Base-by-base conservation (phyloP, 768 basidiomycete genomes). In the Lentinula guzmanii region DNA sequence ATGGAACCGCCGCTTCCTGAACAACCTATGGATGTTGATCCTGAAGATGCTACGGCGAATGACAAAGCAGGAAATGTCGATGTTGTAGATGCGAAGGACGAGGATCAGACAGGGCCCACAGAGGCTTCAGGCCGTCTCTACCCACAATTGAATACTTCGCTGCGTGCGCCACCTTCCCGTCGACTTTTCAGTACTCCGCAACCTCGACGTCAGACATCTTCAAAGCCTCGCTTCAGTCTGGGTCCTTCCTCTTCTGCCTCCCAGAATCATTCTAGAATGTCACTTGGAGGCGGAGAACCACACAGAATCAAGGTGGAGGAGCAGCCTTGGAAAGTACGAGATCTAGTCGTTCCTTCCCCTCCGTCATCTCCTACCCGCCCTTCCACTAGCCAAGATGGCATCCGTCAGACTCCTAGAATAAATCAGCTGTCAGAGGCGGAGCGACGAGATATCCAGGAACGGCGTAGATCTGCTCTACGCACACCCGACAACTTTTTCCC, bases 161-260 rank as follows among this genome's bases (percentile, higher is more conserved):
- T 15, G 74, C 75, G 18, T 70, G 72, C 18, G 5, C 45, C 57
- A 34, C 67, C 65, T 2, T 65, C 65, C 1, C 62, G 52, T 70
- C 18, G 46, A 50, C 46, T 50, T 34, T 87, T 87, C 72, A 83
- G 85, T 82, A 87, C 84, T 1, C 86, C 86, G 0, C 86, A 86
- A 70, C 66, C 69, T 13, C 69, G 70, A 16, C 65, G 65, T 9
- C 68, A 63, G 56, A 33, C 46, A 45, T 24, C 41, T 43, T 11
- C 13, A 50, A 37, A 45, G 48, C 58, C 53, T 58, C 53, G 53
- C 53, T 52, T 24, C 55, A 52, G 31, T 28, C 51, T 34, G 53
- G 33, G 42, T 11, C 18, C 46, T 55, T 43, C 54, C 54, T 34
- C 61, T 52, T 61, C 51, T 34, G 33, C 42, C 4, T 46, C 57